These are phyloP conservation scores for Galium porrigens DNA, from an alignment of 305 asterid species.

Conservation along the genomic window DNA sequence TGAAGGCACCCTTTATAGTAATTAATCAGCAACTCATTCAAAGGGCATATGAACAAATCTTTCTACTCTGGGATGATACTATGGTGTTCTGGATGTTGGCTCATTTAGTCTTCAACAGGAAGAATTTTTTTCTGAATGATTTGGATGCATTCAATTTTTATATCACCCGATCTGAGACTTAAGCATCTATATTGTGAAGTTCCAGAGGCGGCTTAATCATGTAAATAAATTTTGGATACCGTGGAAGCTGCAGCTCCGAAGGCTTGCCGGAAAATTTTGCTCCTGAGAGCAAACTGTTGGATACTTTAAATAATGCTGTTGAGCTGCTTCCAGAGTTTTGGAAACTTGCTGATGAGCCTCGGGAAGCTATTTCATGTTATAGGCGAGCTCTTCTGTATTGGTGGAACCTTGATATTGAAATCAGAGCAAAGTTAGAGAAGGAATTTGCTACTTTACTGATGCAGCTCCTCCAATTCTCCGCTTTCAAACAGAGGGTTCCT, in stretches of 20 bases:
- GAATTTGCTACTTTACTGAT: constrained; percentile 53
- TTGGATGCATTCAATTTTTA: background rate
- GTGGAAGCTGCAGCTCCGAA: constrained; percentile 63
- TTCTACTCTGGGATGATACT: background rate
- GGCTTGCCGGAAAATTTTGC: constrained; percentile 53
- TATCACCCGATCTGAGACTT: constrained; percentile 3
- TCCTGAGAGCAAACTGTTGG: constrained; percentile 52
- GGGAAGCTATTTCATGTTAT: constrained; percentile 51
- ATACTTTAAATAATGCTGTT: constrained; percentile 55
- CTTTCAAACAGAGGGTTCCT: constrained; percentile 58
- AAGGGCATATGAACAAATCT: background rate
- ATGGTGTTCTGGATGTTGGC: background rate
- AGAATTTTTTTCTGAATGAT: no score
- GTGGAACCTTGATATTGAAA: constrained; percentile 59
- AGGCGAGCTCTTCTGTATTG: constrained; percentile 64
- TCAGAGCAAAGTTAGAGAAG: constrained; percentile 50
- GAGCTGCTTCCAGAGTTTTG: constrained; percentile 83
- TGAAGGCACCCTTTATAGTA: background rate
- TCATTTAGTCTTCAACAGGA: no score
- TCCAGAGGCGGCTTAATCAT: constrained; percentile 81
- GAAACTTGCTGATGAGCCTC: constrained; percentile 45
- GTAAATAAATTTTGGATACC: constrained; percentile 58
- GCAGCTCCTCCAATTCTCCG: constrained; percentile 78
- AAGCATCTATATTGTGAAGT: constrained; percentile 10
- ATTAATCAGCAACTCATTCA: background rate